These are phyloP conservation scores for Soucietia sequanensis DNA, from an alignment of 805 yeast species.

Conservation along the genomic window DNA sequence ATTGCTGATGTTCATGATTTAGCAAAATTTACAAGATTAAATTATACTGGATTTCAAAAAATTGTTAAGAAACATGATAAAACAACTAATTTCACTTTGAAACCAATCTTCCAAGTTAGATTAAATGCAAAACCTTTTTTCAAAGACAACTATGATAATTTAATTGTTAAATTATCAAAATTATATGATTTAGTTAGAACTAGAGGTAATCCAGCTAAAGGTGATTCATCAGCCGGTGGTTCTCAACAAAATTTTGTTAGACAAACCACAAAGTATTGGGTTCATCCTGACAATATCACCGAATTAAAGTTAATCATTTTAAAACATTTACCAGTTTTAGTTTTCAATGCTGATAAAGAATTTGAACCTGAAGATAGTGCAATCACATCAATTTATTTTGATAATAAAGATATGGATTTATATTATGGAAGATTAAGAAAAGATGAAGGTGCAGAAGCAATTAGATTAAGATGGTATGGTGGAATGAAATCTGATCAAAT, in stretches of 20 bases:
- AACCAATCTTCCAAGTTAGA: constrained; percentile 91
- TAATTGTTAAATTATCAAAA: constrained; percentile 86
- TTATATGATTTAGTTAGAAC: constrained; percentile 92
- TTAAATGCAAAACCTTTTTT: constrained; percentile 92
- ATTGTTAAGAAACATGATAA: constrained; percentile 97
- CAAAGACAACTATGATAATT: constrained; percentile 87
- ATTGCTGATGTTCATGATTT: constrained; percentile 97
- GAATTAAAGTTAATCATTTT: constrained; percentile 89
- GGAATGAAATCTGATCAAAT: constrained; percentile 92
- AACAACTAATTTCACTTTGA: constrained; percentile 65
- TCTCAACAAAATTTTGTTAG: constrained; percentile 96
- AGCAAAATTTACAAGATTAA: constrained; percentile 88
- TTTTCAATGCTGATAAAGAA: constrained; percentile 94
- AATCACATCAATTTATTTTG: constrained; percentile 94
- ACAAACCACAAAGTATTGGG: constrained; percentile 99
- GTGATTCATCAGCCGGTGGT: constrained; percentile 98
- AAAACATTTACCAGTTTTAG: constrained; percentile 95
- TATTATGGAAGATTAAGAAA: constrained; percentile 93
- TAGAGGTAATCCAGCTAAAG: constrained; percentile 90
- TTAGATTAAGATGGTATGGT: constrained; percentile 98
- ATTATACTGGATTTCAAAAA: constrained; percentile 96
- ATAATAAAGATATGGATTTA: constrained; percentile 82
- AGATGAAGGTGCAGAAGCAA: constrained; percentile 99
- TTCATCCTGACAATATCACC: constrained; percentile 96
- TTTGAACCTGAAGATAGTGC: constrained; percentile 94